phyloP scores from a whole-genome alignment of 371 early-diverging fungal species.

The Mucor mucedo region DNA sequence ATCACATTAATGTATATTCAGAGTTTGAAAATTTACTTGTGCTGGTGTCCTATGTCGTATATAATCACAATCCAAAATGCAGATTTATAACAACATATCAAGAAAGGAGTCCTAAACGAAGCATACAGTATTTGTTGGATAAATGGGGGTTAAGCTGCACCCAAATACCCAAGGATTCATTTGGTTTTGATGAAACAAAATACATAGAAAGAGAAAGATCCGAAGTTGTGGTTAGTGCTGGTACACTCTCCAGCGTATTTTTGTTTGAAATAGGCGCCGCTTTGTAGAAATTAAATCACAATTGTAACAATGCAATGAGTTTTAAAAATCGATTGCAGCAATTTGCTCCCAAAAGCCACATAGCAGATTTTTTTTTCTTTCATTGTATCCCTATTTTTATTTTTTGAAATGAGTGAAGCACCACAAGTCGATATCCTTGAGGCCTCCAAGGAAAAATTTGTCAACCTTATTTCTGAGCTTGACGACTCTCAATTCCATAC shows the following conservation, averaged over 20 bases:
- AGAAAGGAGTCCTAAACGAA: slow-evolving; percentile 62
- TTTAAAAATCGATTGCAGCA: no score
- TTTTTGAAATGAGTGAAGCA: slow-evolving; percentile 18
- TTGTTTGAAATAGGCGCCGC: slow-evolving; percentile 30
- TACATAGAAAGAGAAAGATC: slow-evolving; percentile 33
- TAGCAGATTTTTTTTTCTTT: slow-evolving; percentile 2
- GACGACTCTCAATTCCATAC: slow-evolving; percentile 56
- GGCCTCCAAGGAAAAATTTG: slow-evolving; percentile 55
- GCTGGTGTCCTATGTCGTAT: slow-evolving; percentile 51
- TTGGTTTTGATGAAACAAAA: slow-evolving; percentile 50
- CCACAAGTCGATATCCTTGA: slow-evolving; percentile 38
- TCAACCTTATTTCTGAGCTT: slow-evolving; percentile 55
- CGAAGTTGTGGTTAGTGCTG: slow-evolving; percentile 30
- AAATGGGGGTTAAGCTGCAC: slow-evolving; percentile 56
- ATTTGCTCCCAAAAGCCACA: slow-evolving; percentile 5
- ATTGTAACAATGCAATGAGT: not conserved
- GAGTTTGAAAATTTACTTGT: slow-evolving; percentile 62
- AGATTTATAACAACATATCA: slow-evolving; percentile 61
- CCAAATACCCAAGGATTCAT: slow-evolving; percentile 45
- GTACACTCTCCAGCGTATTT: slow-evolving; percentile 44
- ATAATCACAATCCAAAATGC: slow-evolving; percentile 53
- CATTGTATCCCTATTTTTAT: not conserved
- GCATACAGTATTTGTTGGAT: slow-evolving; percentile 55
- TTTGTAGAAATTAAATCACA: not conserved
- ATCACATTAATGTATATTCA: slow-evolving; percentile 15